Evolutionary conservation across 192 early-diverging fungal species (phyloP).

Genomic region (Entomortierella lignicola): DNA sequence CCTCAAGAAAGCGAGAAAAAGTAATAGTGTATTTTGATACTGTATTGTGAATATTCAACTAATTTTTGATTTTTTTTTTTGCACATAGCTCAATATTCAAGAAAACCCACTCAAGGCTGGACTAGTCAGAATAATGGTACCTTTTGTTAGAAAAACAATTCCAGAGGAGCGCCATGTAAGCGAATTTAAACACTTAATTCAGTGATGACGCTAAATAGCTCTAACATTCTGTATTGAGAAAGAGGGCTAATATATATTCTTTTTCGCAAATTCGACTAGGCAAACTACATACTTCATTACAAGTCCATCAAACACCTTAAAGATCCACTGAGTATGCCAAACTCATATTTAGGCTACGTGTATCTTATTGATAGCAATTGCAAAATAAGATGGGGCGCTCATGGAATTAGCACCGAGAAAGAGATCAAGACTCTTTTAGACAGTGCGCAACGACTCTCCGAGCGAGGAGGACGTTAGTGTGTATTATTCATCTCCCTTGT

Average conservation of each 20-base stretch:
- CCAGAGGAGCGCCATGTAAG: slow-evolving; percentile 57
- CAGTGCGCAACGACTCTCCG: slow-evolving; percentile 34
- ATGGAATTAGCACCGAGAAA: slow-evolving; percentile 56
- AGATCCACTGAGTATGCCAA: slow-evolving; percentile 63
- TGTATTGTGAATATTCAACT: too few species aligned
- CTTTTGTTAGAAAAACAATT: slow-evolving; percentile 57
- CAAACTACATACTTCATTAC: slow-evolving; percentile 60
- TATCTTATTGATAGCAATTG: slow-evolving; percentile 67
- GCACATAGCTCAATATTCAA: slow-evolving; percentile 63
- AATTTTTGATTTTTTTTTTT: background rate
- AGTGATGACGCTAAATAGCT: too few species aligned
- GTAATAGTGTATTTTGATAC: too few species aligned
- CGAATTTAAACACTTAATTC: too few species aligned
- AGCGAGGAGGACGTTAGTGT: slow-evolving; percentile 13
- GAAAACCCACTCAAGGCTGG: slow-evolving; percentile 63
- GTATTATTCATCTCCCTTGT: too few species aligned
- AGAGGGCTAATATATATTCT: too few species aligned
- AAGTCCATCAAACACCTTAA: slow-evolving; percentile 60
- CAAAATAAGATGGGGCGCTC: slow-evolving; percentile 68
- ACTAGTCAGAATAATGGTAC: slow-evolving; percentile 61
- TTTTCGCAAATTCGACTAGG: slow-evolving; percentile 17
- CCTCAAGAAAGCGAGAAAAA: too few species aligned
- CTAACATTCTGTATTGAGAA: too few species aligned
- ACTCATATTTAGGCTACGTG: slow-evolving; percentile 66
- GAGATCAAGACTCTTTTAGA: slow-evolving; percentile 54